Base-by-base conservation (phyloP, 1,284 basidiomycete species). In the Erythrobasidium hasegawianum region DNA sequence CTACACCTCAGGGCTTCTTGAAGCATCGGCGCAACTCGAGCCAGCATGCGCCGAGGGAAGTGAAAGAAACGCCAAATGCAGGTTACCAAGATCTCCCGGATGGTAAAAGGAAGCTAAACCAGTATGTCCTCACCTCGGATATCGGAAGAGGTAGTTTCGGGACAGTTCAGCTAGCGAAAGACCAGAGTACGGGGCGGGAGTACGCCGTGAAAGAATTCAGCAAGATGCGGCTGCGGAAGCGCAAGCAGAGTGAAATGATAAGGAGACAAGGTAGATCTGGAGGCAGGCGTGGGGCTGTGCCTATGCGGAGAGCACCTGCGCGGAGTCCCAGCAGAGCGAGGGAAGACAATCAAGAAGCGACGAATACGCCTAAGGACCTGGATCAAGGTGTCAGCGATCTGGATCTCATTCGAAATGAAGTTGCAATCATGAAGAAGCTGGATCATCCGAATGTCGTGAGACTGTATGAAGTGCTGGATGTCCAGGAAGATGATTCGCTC, bases 391-490 rank as follows among this genome's bases (percentile, higher is more conserved):
- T 52, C 52, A 58, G 60, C 33, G 57, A 58, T 50, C 64, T 69
- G 41, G 52, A 55, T 18, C 50, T 69, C 20, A 69, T 69, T 16
- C 20, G 62, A 8, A 67, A 61, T 8, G 74, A 75, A 47, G 68
- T 75, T 2, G 74, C 74, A 1, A 72, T 75, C 60, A 73, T 75
- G 74, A 74, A 74, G 62, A 75, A 75, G 58, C 55, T 71, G 38
- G 68, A 72, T 45, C 74, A 75, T 57, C 72, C 72, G 2, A 73
- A 74, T 27, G 49, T 84, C n/a, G 80, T 82, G 5, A 76, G 77
- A 27, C 76, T 83, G 1, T 81, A 79, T 73, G 83, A 83, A 71
- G 82, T 82, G 1, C 79, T 84, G 40, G 82, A 83, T 26, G 81
- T 83, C 2, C 78, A 80, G 1, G 75, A 76, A 41, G 78, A 79